Evolutionary conservation across 2,329 filamentous ascomycete genomes (phyloP), one percentile per base, ranked within the genome.

Genomic region (Neocatenulostroma microsporum): DNA sequence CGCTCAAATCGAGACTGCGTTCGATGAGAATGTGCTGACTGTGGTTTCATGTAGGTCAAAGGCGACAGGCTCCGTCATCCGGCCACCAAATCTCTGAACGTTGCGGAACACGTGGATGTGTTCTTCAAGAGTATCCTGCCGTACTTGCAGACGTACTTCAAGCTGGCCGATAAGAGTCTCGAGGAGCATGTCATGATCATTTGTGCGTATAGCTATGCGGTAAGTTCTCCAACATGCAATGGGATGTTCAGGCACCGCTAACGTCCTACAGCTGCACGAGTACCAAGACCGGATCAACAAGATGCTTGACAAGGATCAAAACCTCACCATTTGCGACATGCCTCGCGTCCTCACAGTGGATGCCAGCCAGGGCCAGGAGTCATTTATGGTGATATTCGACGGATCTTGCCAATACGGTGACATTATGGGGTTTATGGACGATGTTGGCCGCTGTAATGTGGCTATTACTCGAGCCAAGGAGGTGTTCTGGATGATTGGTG

Each of bases 401-500:
- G 45, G 40, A 3, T 44, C 41, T 4, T 31, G 26, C 17, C 39
- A 45, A 27, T 20, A 24, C 11, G 32, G 35, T 19, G 39, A 39
- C 18, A 12, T 7, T n/a, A 17, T 42, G 15, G 37, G 17, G 28
- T 51, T 49, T 43, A 29, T 53, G 39, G 35, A 34, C 2, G 42
- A 44, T 10, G 6, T 20, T 2, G 31, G 34, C n/a, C 46, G 48
- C 2, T 33, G 21, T 26, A 51, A 51, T 18, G 46, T 49, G 2
- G 48, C 48, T 12, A 35, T 49, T 27, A 50, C 48, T 2, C 34
- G 48, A 18, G 49, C 46, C 9, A 44, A 39, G 30, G 44, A 44
- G 5, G 41, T 52, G 2, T 40, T 42, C 23, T 50, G 46, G 44
- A 41, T 47, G 13, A 26, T 37, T n/a, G 36, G 36, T 21, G 36